Evolutionary conservation across 192 early-diverging fungal genomes (phyloP).

Genomic region (Phlyctochytrium bullatum): DNA sequence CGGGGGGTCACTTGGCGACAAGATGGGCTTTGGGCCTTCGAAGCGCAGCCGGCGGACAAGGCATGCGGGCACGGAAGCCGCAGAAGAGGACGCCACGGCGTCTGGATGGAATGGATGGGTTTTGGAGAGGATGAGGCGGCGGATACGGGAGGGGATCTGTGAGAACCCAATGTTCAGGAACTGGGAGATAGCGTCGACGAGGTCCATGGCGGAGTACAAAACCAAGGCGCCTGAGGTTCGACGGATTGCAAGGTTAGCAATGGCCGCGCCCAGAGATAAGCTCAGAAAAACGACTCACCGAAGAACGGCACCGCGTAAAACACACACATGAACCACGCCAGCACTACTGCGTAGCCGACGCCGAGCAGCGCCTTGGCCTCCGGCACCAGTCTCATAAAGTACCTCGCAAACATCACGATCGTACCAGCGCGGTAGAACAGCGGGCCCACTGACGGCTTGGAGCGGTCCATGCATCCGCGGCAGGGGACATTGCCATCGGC

Average conservation of each 20-base stretch:
- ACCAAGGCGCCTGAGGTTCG: slow-evolving; percentile 23
- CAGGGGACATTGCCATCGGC: too few species aligned
- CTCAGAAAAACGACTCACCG: slow-evolving; percentile 18
- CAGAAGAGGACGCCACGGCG: not conserved
- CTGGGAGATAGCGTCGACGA: slow-evolving; percentile 12
- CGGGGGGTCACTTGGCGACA: slow-evolving; percentile 10
- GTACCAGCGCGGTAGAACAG: slow-evolving; percentile 41
- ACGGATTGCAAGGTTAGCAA: not conserved
- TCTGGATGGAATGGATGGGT: slow-evolving; percentile 20
- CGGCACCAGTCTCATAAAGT: slow-evolving; percentile 37
- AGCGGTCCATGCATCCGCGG: not conserved
- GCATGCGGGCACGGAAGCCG: slow-evolving; percentile 8
- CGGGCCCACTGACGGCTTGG: slow-evolving; percentile 20
- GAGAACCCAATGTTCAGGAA: not conserved
- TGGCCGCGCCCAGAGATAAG: too few species aligned
- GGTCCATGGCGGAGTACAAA: slow-evolving; percentile 24
- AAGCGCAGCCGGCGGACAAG: slow-evolving; percentile 18
- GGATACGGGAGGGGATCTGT: slow-evolving; percentile 5
- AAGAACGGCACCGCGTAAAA: slow-evolving; percentile 38
- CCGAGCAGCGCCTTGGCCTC: slow-evolving; percentile 35
- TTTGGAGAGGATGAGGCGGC: slow-evolving; percentile 10
- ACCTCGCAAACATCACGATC: slow-evolving; percentile 39
- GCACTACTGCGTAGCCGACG: slow-evolving; percentile 36
- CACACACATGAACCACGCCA: slow-evolving; percentile 42
- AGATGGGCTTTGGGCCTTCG: not conserved